phyloP scores from a whole-genome alignment of 768 basidiomycete genomes.

The Collybia sordida region DNA sequence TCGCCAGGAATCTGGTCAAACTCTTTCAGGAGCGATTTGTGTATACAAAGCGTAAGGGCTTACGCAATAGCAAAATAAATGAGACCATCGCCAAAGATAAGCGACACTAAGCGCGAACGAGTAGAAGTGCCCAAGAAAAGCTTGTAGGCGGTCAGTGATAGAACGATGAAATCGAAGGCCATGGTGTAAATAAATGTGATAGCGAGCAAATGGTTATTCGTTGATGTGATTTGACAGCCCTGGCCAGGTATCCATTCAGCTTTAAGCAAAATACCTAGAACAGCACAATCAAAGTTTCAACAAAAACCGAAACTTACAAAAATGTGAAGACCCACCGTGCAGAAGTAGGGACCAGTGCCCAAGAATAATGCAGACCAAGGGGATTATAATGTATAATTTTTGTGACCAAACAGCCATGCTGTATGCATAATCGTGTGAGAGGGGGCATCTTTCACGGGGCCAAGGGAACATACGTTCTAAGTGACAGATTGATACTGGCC shows the following conservation, averaged over 20 bases:
- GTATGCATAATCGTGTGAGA: neutral
- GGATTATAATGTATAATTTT: slow-evolving; percentile 48
- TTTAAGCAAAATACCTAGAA: slow-evolving; percentile 55
- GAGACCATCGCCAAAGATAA: slow-evolving; percentile 72
- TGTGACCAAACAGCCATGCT: slow-evolving; percentile 76
- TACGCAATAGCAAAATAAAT: slow-evolving; percentile 74
- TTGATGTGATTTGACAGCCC: slow-evolving; percentile 59
- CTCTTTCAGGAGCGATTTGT: neutral
- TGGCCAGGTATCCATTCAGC: slow-evolving; percentile 50
- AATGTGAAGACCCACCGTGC: slow-evolving; percentile 44
- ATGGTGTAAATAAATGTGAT: slow-evolving; percentile 74
- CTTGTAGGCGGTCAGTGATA: slow-evolving; percentile 62
- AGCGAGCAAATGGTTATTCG: slow-evolving; percentile 59
- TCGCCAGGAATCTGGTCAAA: slow-evolving; percentile 57
- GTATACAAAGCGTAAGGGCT: slow-evolving; percentile 21
- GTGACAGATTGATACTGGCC: slow-evolving; percentile 68
- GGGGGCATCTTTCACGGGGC: neutral
- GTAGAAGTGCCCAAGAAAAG: slow-evolving; percentile 43
- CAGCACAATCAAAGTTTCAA: neutral
- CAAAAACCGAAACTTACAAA: neutral
- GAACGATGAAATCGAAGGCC: slow-evolving; percentile 66
- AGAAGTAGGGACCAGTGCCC: slow-evolving; percentile 73
- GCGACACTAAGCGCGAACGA: slow-evolving; percentile 56
- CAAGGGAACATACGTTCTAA: slow-evolving; percentile 54
- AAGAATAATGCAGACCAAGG: slow-evolving; percentile 55